These are phyloP conservation scores for Chloroidium sp. DNA, from an alignment of 163 green algal species.

Conservation along the genomic window DNA sequence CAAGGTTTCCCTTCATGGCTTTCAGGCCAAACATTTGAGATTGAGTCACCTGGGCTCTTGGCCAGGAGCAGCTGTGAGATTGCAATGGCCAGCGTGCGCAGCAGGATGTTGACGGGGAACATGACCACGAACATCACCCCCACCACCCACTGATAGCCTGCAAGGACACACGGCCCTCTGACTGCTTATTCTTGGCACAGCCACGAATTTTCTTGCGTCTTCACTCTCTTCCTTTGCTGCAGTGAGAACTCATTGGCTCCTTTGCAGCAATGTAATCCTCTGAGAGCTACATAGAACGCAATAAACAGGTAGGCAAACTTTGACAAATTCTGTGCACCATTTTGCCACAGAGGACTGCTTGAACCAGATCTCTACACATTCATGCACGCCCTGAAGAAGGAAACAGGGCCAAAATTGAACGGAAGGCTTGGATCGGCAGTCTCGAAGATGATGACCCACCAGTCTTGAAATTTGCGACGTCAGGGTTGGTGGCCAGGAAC, in stretches of 20 bases:
- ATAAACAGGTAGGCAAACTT: too few relatives aligned
- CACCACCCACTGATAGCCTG: constrained; percentile 10
- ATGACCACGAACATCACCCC: constrained; percentile 3
- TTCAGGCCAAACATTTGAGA: neutral
- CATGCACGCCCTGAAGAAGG: too few relatives aligned
- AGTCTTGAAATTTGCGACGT: constrained; percentile 8
- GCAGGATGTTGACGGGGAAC: constrained; percentile 4
- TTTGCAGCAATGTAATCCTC: too few relatives aligned
- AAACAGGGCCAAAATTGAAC: neutral
- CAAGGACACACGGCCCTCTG: neutral
- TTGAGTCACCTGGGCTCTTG: neutral
- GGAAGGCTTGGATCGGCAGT: too few relatives aligned
- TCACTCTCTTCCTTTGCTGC: too few relatives aligned
- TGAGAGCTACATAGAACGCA: too few relatives aligned
- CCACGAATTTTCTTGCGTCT: too few relatives aligned
- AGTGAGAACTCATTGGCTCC: too few relatives aligned
- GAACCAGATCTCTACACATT: too few relatives aligned
- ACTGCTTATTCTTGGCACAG: neutral
- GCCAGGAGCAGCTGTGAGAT: neutral
- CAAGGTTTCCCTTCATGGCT: neutral
- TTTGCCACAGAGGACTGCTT: too few relatives aligned
- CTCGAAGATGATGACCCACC: neutral
- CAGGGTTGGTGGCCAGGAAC: constrained; percentile 3
- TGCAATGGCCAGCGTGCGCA: neutral
- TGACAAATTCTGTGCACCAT: too few relatives aligned